Evolutionary conservation across 2,329 filamentous ascomycete species (phyloP).

Genomic region (Claviceps sp.): DNA sequence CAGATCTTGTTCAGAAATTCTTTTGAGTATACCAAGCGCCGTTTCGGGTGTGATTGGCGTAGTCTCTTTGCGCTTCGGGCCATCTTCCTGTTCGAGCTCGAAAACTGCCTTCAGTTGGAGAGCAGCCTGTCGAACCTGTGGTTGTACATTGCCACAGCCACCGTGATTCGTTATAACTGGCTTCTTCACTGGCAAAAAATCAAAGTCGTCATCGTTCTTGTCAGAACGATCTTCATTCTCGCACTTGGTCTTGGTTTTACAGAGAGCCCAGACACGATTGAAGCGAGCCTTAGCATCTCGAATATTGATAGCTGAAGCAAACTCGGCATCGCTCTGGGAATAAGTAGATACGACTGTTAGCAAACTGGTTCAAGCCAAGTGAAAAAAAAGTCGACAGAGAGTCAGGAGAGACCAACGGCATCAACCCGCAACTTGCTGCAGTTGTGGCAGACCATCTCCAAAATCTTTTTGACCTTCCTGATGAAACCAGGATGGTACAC

Average conservation of each 20-base stretch:
- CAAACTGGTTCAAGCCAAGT: constrained; percentile 32
- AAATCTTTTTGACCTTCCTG: constrained; percentile 97
- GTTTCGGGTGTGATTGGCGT: constrained; percentile 69
- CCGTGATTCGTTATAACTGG: constrained; percentile 52
- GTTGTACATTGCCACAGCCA: constrained; percentile 85
- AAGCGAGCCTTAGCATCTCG: constrained; percentile 93
- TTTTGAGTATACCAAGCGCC: constrained; percentile 75
- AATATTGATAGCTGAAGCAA: constrained; percentile 65
- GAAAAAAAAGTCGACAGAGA: constrained; percentile 38
- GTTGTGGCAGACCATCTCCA: constrained; percentile 98
- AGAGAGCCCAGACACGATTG: constrained; percentile 80
- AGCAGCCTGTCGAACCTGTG: constrained; percentile 75
- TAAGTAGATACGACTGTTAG: constrained; percentile 38
- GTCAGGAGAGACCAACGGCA: constrained; percentile 68
- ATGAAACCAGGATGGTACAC: constrained; percentile 95
- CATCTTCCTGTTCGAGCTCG: constrained; percentile 56
- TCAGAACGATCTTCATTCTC: constrained; percentile 64
- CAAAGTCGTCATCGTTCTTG: constrained; percentile 55
- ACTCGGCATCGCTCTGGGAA: constrained; percentile 69
- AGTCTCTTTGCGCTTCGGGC: constrained; percentile 61
- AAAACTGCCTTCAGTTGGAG: constrained; percentile 67
- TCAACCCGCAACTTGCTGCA: constrained; percentile 96
- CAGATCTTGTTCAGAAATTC: constrained; percentile 71
- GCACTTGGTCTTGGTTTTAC: constrained; percentile 77
- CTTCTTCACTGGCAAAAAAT: constrained; percentile 48